Evolutionary conservation across 805 yeast genomes (phyloP), one percentile per base, ranked within the genome.

Genomic region (Monosporozyma solicola): DNA sequence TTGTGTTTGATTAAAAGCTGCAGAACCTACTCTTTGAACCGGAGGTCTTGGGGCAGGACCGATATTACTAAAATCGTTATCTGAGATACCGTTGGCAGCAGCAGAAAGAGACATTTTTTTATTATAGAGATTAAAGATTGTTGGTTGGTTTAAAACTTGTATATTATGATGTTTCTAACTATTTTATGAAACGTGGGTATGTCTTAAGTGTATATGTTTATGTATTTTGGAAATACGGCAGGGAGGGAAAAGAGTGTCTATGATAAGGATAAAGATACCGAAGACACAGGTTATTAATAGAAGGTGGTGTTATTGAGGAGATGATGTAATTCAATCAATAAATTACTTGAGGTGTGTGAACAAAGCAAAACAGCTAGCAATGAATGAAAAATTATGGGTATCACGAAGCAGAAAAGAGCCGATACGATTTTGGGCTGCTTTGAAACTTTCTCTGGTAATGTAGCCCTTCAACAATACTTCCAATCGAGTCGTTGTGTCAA

Each of bases 41-140:
- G 81, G 81, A 5, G 82, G 82, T 55, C 72, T 67, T 22, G 82
- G 82, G 24, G 82, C 82, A 24, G 82, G 81, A 1, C 82, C 82
- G 37, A 80, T 74, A 59, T 78, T 77, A 56, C 77, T 71, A 63
- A 79, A 79, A 55, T 78, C 81, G 50, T 71, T 64, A 46, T 72
- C 73, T 7, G 78, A 72, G 54, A 69, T 72, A 48, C 66, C 65
- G 29, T 74, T 66, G 3, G 79, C 76, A 2, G 79, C 72, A 25
- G 78, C 72, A 25, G 79, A 74, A 50, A 74, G 69, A 7, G 77
- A 72, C 77, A 74, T 74, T 35, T 41, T 39, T n/a, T 15, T 20
- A 7, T 9, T 39, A 39, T 7, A 39, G 9, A 39, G 15, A 39
- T 20, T 20, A 39, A 39, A 7, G 13, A 6, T 37, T 39, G 25